Evolutionary conservation across 805 yeast species (phyloP), one percentile per base, ranked within the genome.

Genomic region (Yamadazyma ubonensis): DNA sequence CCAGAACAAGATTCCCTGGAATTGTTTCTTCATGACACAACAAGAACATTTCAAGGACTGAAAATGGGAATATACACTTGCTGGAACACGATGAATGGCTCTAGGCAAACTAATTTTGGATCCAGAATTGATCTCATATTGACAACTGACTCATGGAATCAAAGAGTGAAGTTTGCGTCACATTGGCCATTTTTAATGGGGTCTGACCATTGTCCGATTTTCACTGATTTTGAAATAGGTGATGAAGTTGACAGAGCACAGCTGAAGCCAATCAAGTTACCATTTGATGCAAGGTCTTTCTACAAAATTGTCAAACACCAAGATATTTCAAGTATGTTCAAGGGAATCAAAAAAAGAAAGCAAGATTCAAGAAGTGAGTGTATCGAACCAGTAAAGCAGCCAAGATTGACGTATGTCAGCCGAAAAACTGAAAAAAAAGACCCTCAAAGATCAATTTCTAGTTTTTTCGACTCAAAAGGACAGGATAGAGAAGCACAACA

Each of bases 131-230:
- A 91, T 58, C 73, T 83, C 49, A 80, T 91, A 5, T 58, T 89
- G 5, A 15, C 38, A 7, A 60, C 75, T 0, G 45, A 61, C 6
- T 50, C 48, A 0, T 45, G 83, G 33, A 50, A 63, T 3, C 39
- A 53, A 0, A 28, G 39, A 6, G 55, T 74, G 1, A 45, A 54
- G 3, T 59, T 69, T 31, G 72, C 79, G 0, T 74, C 74, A 45
- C 85, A 86, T n/a, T 73, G 85, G 74, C 82, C 88, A 0, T 71
- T 71, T 31, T 52, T 90, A 1, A 65, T 75, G 57, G 99, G 99
- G 0, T 87, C 96, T 0, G 99, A 91, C 58, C 99, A 91, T 61
- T 91, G 98, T 59, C 99, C 99, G 0, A 78, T 88, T 0, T 88
- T 59, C 53, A 72, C 88, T 1, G 97, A 88, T 57, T 53, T 89